Evolutionary conservation across 2,329 filamentous ascomycete genomes (phyloP), one percentile per base, ranked within the genome.

Genomic region (Fusarium albidum): DNA sequence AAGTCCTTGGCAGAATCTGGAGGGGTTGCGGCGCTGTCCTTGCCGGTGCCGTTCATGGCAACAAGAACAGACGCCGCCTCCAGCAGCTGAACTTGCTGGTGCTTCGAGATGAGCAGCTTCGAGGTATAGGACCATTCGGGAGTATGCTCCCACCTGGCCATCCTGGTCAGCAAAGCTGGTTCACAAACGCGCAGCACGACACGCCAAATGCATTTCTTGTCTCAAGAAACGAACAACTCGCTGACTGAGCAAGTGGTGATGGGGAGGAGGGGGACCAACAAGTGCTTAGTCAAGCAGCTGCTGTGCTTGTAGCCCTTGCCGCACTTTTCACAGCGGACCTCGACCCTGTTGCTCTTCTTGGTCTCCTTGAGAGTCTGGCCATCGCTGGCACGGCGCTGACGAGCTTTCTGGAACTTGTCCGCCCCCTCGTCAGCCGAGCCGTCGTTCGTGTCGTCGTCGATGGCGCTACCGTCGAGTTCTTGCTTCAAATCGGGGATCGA

Each of bases 221-320:
- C 49, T 46, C 27, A 42, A 43, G 32, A 56, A 35, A n/a, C n/a
- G n/a, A 52, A 69, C 21, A 69, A 68, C 69, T 71, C 65, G 65
- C 71, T 71, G 50, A 42, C 33, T 52, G 73, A 67, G 58, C 59
- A 61, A 71, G 66, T 68, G 64, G 68, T 69, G 33, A 72, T 73
- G 72, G 76, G 78, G 77, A 78, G 77, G 78, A 80, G 83, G 86
- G 83, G 80, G 83, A 96, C 95, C 86, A 88, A 98, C 95, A 97
- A 89, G 88, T 99, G 95, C 86, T 98, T 99, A 75, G 91, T 96
- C 82, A 99, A 87, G 87, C 95, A 99, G 82, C 95, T 98, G 87
- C 93, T 96, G 84, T 99, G 95, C 87, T 99, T 99, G 86, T 99
- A 99, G 79, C 92, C 92, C 84, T 99, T 99, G 77, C 94, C 94